Conservation (phyloP, 306 rosid species). For the Quercus mongolica region DNA sequence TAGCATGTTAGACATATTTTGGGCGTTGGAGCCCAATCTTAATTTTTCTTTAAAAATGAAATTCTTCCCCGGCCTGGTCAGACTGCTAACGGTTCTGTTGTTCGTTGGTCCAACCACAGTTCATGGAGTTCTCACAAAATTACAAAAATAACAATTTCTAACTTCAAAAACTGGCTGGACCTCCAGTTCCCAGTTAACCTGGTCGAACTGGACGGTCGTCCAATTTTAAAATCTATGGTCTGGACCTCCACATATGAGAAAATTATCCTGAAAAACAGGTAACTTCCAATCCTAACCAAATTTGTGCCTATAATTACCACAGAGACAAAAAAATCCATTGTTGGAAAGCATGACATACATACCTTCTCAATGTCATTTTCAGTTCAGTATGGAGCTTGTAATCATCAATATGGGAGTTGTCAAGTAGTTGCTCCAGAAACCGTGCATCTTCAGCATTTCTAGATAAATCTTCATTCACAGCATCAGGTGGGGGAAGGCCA, state of each 20-base stretch:
- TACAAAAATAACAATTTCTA: no score
- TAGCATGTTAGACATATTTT: no score
- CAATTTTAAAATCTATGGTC: no score
- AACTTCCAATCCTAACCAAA: not conserved
- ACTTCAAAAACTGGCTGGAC: no score
- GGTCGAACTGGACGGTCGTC: no score
- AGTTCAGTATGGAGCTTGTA: slow-evolving; percentile 72
- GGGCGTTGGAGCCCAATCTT: no score
- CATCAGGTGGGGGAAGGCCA: slow-evolving; percentile 89
- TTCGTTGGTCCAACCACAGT: no score
- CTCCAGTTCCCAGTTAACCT: no score
- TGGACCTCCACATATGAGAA: not conserved
- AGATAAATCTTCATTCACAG: slow-evolving; percentile 58
- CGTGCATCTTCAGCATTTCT: slow-evolving; percentile 72
- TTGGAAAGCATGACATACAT: not conserved
- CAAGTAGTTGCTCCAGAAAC: slow-evolving; percentile 95
- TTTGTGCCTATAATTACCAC: not conserved
- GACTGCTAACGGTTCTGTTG: no score
- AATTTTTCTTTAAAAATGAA: no score
- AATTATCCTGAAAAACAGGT: not conserved
- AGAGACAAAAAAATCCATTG: not conserved
- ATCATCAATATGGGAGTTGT: slow-evolving; percentile 92
- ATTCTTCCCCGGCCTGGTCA: no score
- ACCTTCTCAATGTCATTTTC: slow-evolving; percentile 90
- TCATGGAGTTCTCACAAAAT: no score